A percentile compares a stretch with the other conserved stretches of the same genome.
phyloP scores from a whole-genome alignment of 2,329 filamentous ascomycete genomes.

The Exserohilum rostratum region DNA sequence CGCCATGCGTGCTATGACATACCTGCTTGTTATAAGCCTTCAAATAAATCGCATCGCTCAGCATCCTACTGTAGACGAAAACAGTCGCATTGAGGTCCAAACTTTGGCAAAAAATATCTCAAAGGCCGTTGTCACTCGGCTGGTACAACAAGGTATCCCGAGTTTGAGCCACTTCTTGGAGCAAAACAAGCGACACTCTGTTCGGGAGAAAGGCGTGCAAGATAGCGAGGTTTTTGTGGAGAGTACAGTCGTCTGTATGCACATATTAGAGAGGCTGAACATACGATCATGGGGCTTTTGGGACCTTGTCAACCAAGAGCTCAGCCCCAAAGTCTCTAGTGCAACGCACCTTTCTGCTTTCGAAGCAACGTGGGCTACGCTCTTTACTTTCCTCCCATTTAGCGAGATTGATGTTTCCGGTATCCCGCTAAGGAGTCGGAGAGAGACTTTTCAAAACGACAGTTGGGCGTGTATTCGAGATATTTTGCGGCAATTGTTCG shows the following conservation, averaged over 20 bases:
- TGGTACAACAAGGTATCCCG: slow-evolving; percentile 42
- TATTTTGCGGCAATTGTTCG: slow-evolving; percentile 56
- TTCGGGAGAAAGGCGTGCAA: slow-evolving; percentile 57
- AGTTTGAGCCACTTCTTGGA: slow-evolving; percentile 54
- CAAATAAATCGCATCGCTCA: slow-evolving; percentile 43
- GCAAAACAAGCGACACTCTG: slow-evolving; percentile 49
- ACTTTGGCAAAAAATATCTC: slow-evolving; percentile 45
- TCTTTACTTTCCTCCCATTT: slow-evolving; percentile 61
- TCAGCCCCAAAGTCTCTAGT: slow-evolving; percentile 22
- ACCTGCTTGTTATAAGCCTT: slow-evolving; percentile 35
- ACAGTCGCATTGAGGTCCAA: slow-evolving; percentile 24
- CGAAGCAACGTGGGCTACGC: slow-evolving; percentile 49
- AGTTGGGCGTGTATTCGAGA: slow-evolving; percentile 59
- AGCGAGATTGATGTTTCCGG: slow-evolving; percentile 60
- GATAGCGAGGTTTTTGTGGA: slow-evolving; percentile 53
- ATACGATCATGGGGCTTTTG: slow-evolving; percentile 50
- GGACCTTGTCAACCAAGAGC: slow-evolving; percentile 50
- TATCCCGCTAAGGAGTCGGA: slow-evolving; percentile 50
- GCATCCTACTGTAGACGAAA: slow-evolving; percentile 27
- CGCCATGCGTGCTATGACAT: slow-evolving; percentile 30
- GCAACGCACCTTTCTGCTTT: slow-evolving; percentile 39
- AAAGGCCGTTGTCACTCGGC: slow-evolving; percentile 44
- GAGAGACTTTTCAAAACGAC: slow-evolving; percentile 50
- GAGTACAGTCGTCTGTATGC: slow-evolving; percentile 55
- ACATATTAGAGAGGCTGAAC: slow-evolving; percentile 47